Evolutionary conservation across 2,329 filamentous ascomycete species (phyloP).

Genomic region (Hypoxylon sp.): DNA sequence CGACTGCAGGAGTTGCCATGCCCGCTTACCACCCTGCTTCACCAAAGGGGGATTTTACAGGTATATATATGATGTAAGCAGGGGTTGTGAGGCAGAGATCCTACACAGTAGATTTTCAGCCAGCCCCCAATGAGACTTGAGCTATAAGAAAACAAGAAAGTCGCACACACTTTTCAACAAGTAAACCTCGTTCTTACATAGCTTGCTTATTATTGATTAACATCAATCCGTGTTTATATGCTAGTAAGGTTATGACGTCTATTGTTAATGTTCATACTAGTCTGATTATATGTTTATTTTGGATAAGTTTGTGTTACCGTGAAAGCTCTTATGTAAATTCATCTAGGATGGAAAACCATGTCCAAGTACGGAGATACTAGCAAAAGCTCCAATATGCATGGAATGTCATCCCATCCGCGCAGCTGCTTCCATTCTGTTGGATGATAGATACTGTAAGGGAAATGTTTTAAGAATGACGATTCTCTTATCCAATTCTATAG

Average conservation of each 20-base stretch:
- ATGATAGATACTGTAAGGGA: neutral
- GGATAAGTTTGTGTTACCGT: conserved; percentile 4
- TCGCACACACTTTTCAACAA: conserved; percentile 8
- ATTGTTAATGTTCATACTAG: conserved; percentile 23
- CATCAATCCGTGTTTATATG: neutral
- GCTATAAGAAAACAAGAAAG: conserved; percentile 25
- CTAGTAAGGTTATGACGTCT: neutral
- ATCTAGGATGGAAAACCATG: conserved; percentile 17
- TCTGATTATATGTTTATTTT: conserved; percentile 17
- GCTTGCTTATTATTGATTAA: neutral
- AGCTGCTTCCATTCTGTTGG: conserved; percentile 40
- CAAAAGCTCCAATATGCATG: conserved; percentile 1
- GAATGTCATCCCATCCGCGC: conserved; percentile 13
- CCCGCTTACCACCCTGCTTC: conserved; percentile 10
- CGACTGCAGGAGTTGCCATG: conserved; percentile 20
- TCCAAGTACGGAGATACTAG: conserved; percentile 34
- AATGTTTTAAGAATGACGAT: too few relatives aligned
- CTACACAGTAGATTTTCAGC: conserved; percentile 22
- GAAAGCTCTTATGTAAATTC: conserved; percentile 16
- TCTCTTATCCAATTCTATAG: too few relatives aligned
- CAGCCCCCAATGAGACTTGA: conserved; percentile 31
- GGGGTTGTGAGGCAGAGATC: conserved; percentile 27
- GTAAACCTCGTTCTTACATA: neutral
- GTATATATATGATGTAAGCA: conserved; percentile 5
- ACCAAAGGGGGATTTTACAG: neutral